phyloP scores from a whole-genome alignment of 805 yeast species.

The Saccharomycopsis fermentans region DNA sequence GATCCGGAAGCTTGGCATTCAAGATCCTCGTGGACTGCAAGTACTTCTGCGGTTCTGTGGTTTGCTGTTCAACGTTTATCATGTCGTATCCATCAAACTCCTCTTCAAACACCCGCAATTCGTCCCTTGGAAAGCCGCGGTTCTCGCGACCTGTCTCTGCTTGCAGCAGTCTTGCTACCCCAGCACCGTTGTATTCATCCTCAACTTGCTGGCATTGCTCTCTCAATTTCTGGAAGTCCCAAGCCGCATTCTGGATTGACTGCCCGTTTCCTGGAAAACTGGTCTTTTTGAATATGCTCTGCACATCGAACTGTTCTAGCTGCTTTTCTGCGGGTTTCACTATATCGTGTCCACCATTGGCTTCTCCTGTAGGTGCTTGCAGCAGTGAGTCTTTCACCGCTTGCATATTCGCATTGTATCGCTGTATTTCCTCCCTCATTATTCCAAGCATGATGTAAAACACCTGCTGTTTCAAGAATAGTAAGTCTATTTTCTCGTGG shows the following conservation, averaged over 20 bases:
- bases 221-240: not conserved
- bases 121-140: not conserved
- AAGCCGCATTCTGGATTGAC: not conserved
- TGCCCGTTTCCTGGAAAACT: not conserved
- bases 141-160: not conserved
- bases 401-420: not conserved
- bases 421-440: not conserved
- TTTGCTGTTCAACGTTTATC: not conserved
- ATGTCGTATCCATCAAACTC: not conserved
- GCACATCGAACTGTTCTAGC: conserved; percentile 2
- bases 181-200: not conserved
- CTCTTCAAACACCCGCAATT: not conserved
- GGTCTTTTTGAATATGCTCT: conserved; percentile 7
- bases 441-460: conserved; percentile 25
- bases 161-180: not conserved
- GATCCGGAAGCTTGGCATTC: conserved; percentile 6
- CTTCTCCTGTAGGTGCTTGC: no score
- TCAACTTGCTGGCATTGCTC: not conserved
- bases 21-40: conserved; percentile 11
- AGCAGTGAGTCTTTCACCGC: not conserved
- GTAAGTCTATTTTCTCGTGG: not conserved
- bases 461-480: conserved; percentile 29
- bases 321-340: no score
- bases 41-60: conserved; percentile 1
- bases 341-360: not conserved